Conservation (phyloP, 2,329 filamentous ascomycete genomes). For the Nothophaeocryptopus gaeumannii region DNA sequence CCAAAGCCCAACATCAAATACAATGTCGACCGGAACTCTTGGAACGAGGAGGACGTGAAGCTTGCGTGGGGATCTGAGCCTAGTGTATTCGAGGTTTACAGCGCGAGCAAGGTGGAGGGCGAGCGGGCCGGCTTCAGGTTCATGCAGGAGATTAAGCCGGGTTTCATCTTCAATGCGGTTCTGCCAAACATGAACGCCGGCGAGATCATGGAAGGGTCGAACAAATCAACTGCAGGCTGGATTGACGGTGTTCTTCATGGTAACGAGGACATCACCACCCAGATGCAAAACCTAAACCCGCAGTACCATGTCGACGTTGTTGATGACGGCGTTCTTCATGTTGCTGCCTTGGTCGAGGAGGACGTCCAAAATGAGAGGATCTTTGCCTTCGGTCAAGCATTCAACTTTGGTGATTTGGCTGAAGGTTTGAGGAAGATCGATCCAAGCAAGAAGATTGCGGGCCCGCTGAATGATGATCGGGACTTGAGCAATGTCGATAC, state of each 20-base stretch:
- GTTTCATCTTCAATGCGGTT: slow-evolving; percentile 3
- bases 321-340: slow-evolving; percentile 2
- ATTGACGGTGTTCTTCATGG: neutral
- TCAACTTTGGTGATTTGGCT: neutral
- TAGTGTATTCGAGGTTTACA: neutral
- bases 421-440: neutral
- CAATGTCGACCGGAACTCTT: neutral
- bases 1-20: neutral
- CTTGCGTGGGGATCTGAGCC: neutral
- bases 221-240: slow-evolving; percentile 1
- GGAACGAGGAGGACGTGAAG: slow-evolving; percentile 5
- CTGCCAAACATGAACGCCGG: slow-evolving; percentile 1
- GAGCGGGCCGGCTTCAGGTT: slow-evolving; percentile 1
- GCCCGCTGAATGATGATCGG: neutral
- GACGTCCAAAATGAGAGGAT: slow-evolving; percentile 1
- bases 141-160: neutral
- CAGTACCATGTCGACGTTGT: slow-evolving; percentile 3
- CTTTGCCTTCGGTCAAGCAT: slow-evolving; percentile 1
- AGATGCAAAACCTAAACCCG: neutral
- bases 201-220: neutral
- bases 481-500: slow-evolving; percentile 7
- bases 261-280: neutral
- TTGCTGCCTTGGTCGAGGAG: slow-evolving; percentile 1
- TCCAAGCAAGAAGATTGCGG: neutral
- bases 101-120: neutral